Evolutionary conservation across 1,139 yeast genomes (phyloP), one percentile per base, ranked within the genome.

Genomic region (Pichia norvegensis): DNA sequence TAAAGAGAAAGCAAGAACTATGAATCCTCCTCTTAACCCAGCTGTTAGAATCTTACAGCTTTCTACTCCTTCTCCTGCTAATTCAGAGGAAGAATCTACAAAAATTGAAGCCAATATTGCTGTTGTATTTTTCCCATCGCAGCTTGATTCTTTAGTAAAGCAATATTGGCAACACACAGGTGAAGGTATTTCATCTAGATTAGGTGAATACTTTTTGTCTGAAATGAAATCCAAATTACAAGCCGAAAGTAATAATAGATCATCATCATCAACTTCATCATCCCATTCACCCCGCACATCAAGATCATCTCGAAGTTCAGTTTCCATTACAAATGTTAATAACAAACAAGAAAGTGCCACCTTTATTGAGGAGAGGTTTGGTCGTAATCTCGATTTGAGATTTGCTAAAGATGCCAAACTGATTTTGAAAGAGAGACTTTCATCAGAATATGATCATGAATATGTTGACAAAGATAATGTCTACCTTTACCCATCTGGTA

Each of bases 101-200:
- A 70, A 79, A 48, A 68, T 78, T 21, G 90, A 79, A 51, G 77
- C 90, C 8, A 74, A 75, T 43, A 75, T 90, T 47, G 85, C 92
- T 0, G 85, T 80, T 29, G 86, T 87, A 2, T 84, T 92, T 55
- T 81, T 83, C 57, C 86, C 86, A 0, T 68, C 72, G 2, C 60
- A 66, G 2, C 77, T 75, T 43, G 79, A 70, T 53, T 64, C 76
- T 1, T 62, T 84, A 6, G 92, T 94, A 31, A 88, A 87, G 61
- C 79, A 79, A 56, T 92, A 85, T 66, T 92, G 98, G 98, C 97
- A 90, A 62, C 97, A 90, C 59, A 72, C 95, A 0, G 98, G 98
- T 29, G 97, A 92, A 64, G 96, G 96, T 13, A 77, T 92, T 38
- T 85, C 96, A 19, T 85, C 95, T 11, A 70, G 97, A 57, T 69